phyloP scores from a whole-genome alignment of 2,329 filamentous ascomycete species.

The Trichophaea hybrida region DNA sequence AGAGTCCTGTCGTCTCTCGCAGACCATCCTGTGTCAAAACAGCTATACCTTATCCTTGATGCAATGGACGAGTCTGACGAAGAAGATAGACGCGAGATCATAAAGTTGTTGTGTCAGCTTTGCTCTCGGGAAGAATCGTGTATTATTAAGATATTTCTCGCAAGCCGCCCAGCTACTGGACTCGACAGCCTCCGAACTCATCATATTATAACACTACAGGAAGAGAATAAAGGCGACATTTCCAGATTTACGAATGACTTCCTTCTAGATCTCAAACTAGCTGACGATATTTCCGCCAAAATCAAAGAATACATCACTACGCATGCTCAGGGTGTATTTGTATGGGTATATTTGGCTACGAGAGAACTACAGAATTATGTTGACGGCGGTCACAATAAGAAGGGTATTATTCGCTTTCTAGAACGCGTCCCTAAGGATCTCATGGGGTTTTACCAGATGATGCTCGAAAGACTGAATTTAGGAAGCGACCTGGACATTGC shows the following conservation, averaged over 20 bases:
- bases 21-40: background rate
- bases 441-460: background rate
- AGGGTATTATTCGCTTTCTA: background rate
- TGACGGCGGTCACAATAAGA: background rate
- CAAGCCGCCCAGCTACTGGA: background rate
- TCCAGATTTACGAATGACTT: background rate
- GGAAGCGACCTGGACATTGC: background rate
- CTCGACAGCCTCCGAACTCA: background rate
- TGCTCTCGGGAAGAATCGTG: background rate
- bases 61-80: background rate
- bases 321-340: background rate
- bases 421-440: background rate
- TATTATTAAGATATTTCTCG: background rate
- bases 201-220: background rate
- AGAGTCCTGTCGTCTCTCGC: background rate
- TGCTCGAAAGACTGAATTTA: background rate
- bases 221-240: background rate
- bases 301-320: background rate
- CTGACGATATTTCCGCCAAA: background rate
- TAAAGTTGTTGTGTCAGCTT: background rate
- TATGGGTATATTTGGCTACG: background rate
- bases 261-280: background rate
- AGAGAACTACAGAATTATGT: background rate
- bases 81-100: background rate
- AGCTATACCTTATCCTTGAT: constrained; percentile 2